Evolutionary conservation across 768 basidiomycete species (phyloP), one percentile per base, ranked within the genome.

Genomic region (Tricholomella constricta): DNA sequence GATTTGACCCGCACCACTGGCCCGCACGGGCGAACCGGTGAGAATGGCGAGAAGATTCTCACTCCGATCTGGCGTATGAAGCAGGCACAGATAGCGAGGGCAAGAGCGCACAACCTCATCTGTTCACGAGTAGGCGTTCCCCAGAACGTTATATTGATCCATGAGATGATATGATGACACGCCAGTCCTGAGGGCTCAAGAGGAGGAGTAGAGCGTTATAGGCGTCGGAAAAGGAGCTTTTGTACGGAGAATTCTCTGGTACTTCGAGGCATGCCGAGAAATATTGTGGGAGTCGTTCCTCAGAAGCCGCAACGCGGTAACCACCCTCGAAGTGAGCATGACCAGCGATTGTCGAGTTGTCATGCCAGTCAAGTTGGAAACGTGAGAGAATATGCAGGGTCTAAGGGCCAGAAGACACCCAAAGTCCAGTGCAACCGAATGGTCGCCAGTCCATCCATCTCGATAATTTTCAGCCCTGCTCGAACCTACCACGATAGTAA

Each of bases 311-410:
- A 6, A 17, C n/a, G 14, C 25, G 45, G 45, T 46, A 46, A 46
- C 44, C 44, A 45, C 10, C 29, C 12, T 27, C 3, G 41, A 20
- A 17, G n/a, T 31, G 11, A 10, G 14, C 44, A 32, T 45, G 44
- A 45, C 45, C 14, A 35, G 29, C 9, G 7, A 31, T 23, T 35
- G 19, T 6, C 22, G 17, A 35, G 46, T 48, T 38, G 46, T 27
- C 46, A 48, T 48, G 46, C 46, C 46, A 38, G 34, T 48, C 46
- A 38, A 48, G 34, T 4, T 48, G 23, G 46, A 48, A 48, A 48
- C 46, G 46, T 48, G 46, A 34, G 46, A 48, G 35, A 29, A 29
- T 29, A 1, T 31, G 20, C 9, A 35, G 34, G 10, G 7, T 41
- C 11, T 7, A 11, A 22, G 7, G 22, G 19, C 20, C 40, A 25